phyloP scores from a whole-genome alignment of 176 grass and related monocot genomes.

The Otatea glauca region DNA sequence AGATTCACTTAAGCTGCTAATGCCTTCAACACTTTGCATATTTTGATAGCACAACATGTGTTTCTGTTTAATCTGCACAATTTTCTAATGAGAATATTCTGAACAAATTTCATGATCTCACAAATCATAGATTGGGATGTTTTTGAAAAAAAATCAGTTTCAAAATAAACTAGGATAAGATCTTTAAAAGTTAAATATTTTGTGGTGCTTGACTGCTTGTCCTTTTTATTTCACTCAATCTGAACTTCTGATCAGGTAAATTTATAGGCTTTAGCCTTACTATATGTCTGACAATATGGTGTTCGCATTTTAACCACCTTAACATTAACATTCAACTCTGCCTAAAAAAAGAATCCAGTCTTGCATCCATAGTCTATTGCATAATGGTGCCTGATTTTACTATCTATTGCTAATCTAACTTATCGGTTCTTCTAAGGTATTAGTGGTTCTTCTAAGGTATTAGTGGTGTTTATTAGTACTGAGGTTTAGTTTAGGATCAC shows the following conservation, averaged over 20 bases:
- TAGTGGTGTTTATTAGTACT: no score
- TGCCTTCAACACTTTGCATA: not conserved
- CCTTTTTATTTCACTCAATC: no score
- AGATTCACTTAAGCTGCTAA: constrained; percentile 17
- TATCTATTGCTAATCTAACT: not conserved
- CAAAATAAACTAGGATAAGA: not conserved
- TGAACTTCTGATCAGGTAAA: no score
- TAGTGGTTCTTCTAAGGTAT: no score
- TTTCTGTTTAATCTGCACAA: not conserved
- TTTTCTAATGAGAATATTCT: constrained; percentile 1
- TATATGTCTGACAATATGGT: not conserved
- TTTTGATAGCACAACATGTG: not conserved
- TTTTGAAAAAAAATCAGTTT: not conserved
- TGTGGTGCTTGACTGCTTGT: no score
- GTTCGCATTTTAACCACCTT: constrained; percentile 5
- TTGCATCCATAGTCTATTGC: constrained; percentile 21
- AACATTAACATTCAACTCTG: not conserved
- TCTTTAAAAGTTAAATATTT: no score
- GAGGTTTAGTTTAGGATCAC: no score
- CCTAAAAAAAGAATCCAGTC: not conserved
- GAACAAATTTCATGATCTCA: constrained; percentile 13
- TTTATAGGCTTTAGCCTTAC: no score
- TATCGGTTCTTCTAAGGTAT: no score
- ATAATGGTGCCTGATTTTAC: not conserved
- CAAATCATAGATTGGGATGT: not conserved